Percentiles rank a stretch among this genome's conserved stretches.
Conservation (phyloP, 495 filamentous ascomycete genomes). For the Penicillium psychrofluorescens region DNA sequence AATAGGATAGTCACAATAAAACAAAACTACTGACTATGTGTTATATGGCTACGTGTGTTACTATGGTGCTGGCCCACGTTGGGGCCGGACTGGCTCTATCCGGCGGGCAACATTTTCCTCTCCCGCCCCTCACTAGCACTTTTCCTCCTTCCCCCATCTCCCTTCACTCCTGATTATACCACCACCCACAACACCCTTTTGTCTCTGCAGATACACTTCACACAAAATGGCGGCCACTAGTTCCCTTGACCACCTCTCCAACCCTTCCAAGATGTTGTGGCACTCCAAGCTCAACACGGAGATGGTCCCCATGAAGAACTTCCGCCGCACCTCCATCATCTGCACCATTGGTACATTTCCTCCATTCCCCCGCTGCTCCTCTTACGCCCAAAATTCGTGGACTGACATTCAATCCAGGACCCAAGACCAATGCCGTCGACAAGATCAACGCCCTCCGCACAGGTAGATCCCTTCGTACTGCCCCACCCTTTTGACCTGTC, state of each 20-base stretch:
- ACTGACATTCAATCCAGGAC: conserved; percentile 43
- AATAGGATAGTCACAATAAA: neutral
- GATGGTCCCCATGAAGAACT: conserved; percentile 73
- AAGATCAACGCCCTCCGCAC: conserved; percentile 88
- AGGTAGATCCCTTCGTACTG: conserved; percentile 24
- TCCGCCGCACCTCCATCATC: conserved; percentile 95
- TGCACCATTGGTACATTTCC: conserved; percentile 78
- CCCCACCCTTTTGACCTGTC: too few species aligned
- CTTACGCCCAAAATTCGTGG: too few species aligned
- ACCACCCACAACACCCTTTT: neutral
- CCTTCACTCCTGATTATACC: conserved; percentile 8
- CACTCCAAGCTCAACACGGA: conserved; percentile 75
- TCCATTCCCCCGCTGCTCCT: too few species aligned
- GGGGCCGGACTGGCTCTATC: conserved; percentile 14
- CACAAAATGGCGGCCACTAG: conserved; percentile 39
- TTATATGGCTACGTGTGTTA: too few species aligned
- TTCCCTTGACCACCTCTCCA: conserved; percentile 75
- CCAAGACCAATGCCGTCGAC: conserved; percentile 97
- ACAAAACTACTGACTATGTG: too few species aligned
- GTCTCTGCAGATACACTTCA: conserved; percentile 6
- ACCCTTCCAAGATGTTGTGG: conserved; percentile 86
- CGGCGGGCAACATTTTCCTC: conserved; percentile 37
- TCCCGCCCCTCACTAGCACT: conserved; percentile 23
- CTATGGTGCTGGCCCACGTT: too few species aligned
- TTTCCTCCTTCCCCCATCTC: conserved; percentile 13